Percentiles rank a stretch among this genome's conserved stretches.
Conservation (phyloP, 306 rosid species). For the Bauhinia variegata region DNA sequence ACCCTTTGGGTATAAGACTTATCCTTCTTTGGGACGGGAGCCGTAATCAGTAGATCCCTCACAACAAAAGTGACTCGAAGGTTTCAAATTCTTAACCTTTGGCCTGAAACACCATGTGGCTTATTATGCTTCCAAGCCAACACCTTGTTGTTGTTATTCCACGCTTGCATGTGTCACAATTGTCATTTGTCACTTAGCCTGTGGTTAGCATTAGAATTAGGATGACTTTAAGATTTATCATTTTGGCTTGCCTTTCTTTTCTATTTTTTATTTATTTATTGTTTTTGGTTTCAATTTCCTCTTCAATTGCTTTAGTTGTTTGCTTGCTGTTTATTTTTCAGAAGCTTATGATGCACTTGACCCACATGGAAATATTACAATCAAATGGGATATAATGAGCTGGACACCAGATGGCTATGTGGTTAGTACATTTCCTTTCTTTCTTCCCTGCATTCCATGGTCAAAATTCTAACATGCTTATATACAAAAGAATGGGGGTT, state of each 20-base stretch:
- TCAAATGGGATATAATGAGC: conserved; percentile 74
- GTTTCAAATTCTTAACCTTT: too few relatives aligned
- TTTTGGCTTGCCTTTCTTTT: not conserved
- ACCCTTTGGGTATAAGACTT: too few relatives aligned
- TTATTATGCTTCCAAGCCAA: too few relatives aligned
- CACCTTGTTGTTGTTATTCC: too few relatives aligned
- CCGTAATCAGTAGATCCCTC: too few relatives aligned
- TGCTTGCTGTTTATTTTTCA: conserved; percentile 41
- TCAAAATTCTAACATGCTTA: too few relatives aligned
- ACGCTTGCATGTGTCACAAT: not conserved
- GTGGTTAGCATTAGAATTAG: not conserved
- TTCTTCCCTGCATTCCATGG: too few relatives aligned
- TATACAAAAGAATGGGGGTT: not conserved
- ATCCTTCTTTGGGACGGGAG: too few relatives aligned
- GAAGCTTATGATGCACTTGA: conserved; percentile 91
- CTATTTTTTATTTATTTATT: not conserved
- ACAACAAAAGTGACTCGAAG: too few relatives aligned
- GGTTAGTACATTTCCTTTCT: conserved; percentile 48
- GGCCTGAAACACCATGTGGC: too few relatives aligned
- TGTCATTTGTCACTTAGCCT: not conserved
- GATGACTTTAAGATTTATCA: conserved; percentile 8
- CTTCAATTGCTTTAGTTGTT: conserved; percentile 7
- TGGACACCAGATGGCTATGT: conserved; percentile 83
- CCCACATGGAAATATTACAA: conserved; percentile 76
- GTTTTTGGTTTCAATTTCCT: not conserved